Base-by-base conservation (phyloP, 2,329 filamentous ascomycete genomes). In the Paecilomyces sp. region DNA sequence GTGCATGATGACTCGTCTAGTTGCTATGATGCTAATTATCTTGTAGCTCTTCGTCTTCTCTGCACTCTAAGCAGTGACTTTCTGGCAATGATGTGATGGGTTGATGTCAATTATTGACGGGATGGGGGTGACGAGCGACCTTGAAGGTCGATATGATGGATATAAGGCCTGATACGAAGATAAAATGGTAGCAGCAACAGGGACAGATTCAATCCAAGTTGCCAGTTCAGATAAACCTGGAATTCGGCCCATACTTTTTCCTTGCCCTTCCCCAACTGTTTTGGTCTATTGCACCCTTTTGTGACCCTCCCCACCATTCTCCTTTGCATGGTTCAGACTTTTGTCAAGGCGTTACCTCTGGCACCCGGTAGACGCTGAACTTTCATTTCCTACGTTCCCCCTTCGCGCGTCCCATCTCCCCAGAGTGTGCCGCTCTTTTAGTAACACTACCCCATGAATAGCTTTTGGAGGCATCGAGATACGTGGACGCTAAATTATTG, bases 11-110 rank as follows among this genome's bases (percentile, higher is more conserved):
- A 3, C 30, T 33, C 28, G 47, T 55, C 33, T 24, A 18, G 7
- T 55, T 52, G 53, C 15, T 56, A 22, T 33, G 12, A 30, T 62
- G 22, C 64, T 70, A 60, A 69, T 56, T 24, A 53, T 54, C 63
- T 57, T 60, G 60, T 64, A 91, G 88, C 80, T 91, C 69, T 91
- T 91, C 76, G 88, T 91, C 67, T 91, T 91, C 77, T 91, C 88
- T 64, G 88, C 88, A 72, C 82, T 91, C 77, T 91, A 69, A 57
- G 62, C 55, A 57, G 59, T 57, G 54, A 58, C 59, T 54, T 55
- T 60, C 57, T 55, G n/a, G 18, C 50, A 15, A 51, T 57, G 56
- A 30, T 31, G 34, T 41, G 18, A 57, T 22, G 55, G 34, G 12
- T 36, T 47, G n/a, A 36, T 36, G 34, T 47, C 55, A 15, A 9